Percentiles rank a stretch among this genome's conserved stretches.
Conservation (phyloP, 139 green algal genomes). For the Chlamydomonas eustigma region DNA sequence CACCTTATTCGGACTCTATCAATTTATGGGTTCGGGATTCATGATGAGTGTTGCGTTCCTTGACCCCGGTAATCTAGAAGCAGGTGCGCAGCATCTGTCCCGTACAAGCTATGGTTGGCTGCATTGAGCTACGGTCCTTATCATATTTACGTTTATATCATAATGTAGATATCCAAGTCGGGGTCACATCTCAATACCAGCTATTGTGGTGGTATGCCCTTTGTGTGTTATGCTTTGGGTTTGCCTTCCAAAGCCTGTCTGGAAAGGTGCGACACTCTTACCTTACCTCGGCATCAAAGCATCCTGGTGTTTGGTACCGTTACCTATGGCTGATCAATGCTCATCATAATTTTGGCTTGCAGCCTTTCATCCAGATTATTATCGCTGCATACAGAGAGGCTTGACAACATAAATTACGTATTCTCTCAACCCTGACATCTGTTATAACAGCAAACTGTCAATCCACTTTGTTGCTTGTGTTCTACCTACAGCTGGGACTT, state of each 20-base stretch:
- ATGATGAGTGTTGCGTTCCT: constrained; percentile 3
- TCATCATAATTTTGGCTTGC: not conserved
- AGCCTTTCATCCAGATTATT: no score
- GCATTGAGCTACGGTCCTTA: no score
- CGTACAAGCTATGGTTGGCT: no score
- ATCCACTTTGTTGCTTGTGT: not conserved
- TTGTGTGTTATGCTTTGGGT: not conserved
- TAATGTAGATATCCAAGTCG: constrained; percentile 5
- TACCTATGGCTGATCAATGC: not conserved
- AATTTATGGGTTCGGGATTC: not conserved
- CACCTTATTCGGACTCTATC: not conserved
- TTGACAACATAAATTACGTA: no score
- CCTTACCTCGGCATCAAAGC: no score
- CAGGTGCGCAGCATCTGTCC: not conserved
- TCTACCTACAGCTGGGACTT: not conserved
- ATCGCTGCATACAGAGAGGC: no score
- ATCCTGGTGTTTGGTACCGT: not conserved
- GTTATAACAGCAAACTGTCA: no score
- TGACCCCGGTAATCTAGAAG: not conserved
- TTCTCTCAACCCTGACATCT: no score
- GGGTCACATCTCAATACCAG: not conserved
- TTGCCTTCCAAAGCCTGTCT: not conserved
- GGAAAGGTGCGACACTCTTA: no score
- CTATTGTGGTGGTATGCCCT: constrained; percentile 7
- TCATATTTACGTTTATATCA: no score